phyloP scores from a whole-genome alignment of 805 yeast genomes.

The Danielia oregonensis region DNA sequence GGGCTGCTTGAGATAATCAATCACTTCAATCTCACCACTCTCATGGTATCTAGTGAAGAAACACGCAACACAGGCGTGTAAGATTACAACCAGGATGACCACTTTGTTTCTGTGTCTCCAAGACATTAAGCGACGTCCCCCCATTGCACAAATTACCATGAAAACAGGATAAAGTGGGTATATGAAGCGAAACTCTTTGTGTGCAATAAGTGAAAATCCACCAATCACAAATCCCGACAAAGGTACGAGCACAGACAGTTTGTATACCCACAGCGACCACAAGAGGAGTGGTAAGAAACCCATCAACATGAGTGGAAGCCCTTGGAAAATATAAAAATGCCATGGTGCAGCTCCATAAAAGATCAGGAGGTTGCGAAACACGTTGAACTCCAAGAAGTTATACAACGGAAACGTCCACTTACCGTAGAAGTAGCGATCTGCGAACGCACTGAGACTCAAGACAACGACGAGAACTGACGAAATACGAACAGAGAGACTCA shows the following conservation, averaged over 20 bases:
- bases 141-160: constrained; percentile 45
- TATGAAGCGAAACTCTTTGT: constrained; percentile 89
- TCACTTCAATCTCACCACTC: constrained; percentile 75
- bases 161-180: constrained; percentile 81
- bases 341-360: constrained; percentile 85
- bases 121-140: background rate
- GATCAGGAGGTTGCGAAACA: constrained; percentile 64
- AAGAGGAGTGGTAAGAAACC: constrained; percentile 62
- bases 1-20: constrained; percentile 46
- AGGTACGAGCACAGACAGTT: constrained; percentile 15
- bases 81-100: constrained; percentile 13
- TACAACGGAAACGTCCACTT: constrained; percentile 55
- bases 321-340: constrained; percentile 82
- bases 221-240: constrained; percentile 37
- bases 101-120: constrained; percentile 1
- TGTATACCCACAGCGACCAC: constrained; percentile 11
- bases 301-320: constrained; percentile 71
- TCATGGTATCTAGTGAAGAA: constrained; percentile 73
- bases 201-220: constrained; percentile 64
- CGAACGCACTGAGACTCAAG: constrained; percentile 11
- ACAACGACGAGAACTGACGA: constrained; percentile 23
- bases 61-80: constrained; percentile 41
- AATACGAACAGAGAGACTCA: constrained; percentile 5
- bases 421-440: constrained; percentile 61
- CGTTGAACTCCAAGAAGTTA: constrained; percentile 74